Evolutionary conservation across 1,139 yeast species (phyloP), one percentile per base, ranked within the genome.

Genomic region (Scheffersomyces parashehatae): DNA sequence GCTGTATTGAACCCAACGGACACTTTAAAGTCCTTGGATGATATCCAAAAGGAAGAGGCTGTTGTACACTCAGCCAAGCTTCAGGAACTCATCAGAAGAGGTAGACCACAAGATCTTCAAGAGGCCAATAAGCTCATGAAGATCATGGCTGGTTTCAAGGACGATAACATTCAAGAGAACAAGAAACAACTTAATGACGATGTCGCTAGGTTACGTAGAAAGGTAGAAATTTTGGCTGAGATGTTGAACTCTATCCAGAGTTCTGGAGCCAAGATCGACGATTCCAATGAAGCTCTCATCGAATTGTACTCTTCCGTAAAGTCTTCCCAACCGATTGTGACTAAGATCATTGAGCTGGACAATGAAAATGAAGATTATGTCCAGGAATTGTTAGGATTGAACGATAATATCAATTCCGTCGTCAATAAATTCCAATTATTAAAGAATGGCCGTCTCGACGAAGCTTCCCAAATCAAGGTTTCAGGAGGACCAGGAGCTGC

Each of bases 91-190:
- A 87, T 93, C 52, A 84, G 98, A 68, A 80, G 98, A 59, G 99
- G 99, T 29, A 87, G 89, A 64, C 98, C 99, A 2, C 88, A 85
- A 52, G 99, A 93, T 66, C 79, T 93, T 60, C 90, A 87, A 58
- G 99, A 93, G 65, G 99, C 99, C 33, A 93, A 93, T 65, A 88
- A 87, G 55, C 77, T 93, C 63, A 95, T 93, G 99, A 90, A 91
- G 62, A 83, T 93, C 54, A 91, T 93, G 97, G 96, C 99, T 8
- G 99, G 99, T 3, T 93, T 88, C 70, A 86, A 86, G 65, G 95
- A 88, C 51, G 97, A 95, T 62, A 68, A 76, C 36, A 69, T 79
- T 30, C 81, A 81, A 50, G 80, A 78, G 54, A 87, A 89, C 53
- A 82, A 82, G 56, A 89, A 88, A 48, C 83, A 86, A 54, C 86